Conservation (phyloP, 192 early-diverging fungal genomes). For the Rhizophagus clarus region DNA sequence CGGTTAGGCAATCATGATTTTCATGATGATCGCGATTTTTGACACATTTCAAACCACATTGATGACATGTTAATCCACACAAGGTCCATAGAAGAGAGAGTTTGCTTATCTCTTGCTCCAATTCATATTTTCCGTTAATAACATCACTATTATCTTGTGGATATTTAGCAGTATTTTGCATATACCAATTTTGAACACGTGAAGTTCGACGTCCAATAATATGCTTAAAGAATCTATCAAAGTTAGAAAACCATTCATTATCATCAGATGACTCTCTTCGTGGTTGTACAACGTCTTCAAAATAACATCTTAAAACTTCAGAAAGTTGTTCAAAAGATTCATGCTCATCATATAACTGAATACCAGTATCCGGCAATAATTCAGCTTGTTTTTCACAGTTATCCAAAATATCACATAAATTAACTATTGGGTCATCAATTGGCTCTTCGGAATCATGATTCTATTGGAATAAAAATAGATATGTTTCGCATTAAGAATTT, state of each 20-base stretch:
- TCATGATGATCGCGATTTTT: constrained; percentile 22
- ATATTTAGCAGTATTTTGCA: constrained; percentile 17
- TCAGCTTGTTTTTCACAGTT: neutral
- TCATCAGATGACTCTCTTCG: neutral
- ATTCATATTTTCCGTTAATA: neutral
- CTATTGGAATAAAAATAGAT: neutral
- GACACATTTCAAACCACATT: constrained; percentile 23
- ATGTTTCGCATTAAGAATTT: no score
- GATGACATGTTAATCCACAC: constrained; percentile 15
- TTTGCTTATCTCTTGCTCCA: constrained; percentile 19
- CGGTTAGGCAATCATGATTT: constrained; percentile 25
- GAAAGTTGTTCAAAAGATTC: neutral
- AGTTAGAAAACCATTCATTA: neutral
- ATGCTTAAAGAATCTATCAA: constrained; percentile 13
- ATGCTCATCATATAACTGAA: constrained; percentile 4
- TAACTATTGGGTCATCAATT: neutral
- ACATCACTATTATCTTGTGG: constrained; percentile 23
- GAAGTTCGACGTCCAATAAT: constrained; percentile 14
- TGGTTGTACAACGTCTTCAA: constrained; percentile 15
- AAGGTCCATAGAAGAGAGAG: constrained; percentile 22
- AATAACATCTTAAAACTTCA: constrained; percentile 2
- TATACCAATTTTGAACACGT: constrained; percentile 30
- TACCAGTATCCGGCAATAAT: neutral
- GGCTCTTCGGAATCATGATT: neutral
- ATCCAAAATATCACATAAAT: neutral